phyloP scores from a whole-genome alignment of 2,329 filamentous ascomycete species.

The Curvularia lunata region DNA sequence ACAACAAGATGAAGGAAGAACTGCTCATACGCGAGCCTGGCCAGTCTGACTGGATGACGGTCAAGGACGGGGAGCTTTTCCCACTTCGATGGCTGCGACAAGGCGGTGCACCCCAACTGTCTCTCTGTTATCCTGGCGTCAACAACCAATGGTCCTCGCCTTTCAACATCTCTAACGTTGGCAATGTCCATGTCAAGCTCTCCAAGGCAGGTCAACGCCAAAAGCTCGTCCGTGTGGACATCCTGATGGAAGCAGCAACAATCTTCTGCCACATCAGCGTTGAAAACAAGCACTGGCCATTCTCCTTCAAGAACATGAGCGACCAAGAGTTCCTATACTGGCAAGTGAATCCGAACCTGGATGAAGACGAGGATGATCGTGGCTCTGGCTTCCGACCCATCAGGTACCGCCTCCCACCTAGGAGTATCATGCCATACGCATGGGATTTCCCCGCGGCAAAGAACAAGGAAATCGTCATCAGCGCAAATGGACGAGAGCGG shows the following conservation, averaged over 20 bases:
- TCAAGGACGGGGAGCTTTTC: constrained; percentile 79
- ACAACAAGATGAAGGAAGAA: constrained; percentile 89
- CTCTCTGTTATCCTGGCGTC: constrained; percentile 88
- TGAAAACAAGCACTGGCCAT: constrained; percentile 96
- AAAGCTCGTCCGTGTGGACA: constrained; percentile 82
- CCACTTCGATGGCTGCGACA: constrained; percentile 91
- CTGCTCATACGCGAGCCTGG: constrained; percentile 90
- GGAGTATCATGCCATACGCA: constrained; percentile 99
- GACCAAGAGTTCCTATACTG: constrained; percentile 96
- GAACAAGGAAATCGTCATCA: constrained; percentile 88
- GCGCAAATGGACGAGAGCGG: constrained; percentile 77
- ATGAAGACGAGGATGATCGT: constrained; percentile 85
- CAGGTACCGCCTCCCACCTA: constrained; percentile 85
- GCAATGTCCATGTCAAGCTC: constrained; percentile 90
- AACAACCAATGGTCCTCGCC: constrained; percentile 98
- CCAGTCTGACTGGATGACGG: constrained; percentile 80
- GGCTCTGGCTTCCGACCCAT: constrained; percentile 90
- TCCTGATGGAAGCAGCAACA: constrained; percentile 90
- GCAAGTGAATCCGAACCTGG: constrained; percentile 89
- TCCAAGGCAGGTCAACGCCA: constrained; percentile 90
- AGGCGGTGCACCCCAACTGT: constrained; percentile 83
- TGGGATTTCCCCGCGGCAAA: constrained; percentile 99
- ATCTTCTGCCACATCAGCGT: constrained; percentile 90
- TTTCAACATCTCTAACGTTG: constrained; percentile 95
- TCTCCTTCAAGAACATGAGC: constrained; percentile 98